Conservation (phyloP, 805 yeast species). For the Wickerhamiella dianesei region DNA sequence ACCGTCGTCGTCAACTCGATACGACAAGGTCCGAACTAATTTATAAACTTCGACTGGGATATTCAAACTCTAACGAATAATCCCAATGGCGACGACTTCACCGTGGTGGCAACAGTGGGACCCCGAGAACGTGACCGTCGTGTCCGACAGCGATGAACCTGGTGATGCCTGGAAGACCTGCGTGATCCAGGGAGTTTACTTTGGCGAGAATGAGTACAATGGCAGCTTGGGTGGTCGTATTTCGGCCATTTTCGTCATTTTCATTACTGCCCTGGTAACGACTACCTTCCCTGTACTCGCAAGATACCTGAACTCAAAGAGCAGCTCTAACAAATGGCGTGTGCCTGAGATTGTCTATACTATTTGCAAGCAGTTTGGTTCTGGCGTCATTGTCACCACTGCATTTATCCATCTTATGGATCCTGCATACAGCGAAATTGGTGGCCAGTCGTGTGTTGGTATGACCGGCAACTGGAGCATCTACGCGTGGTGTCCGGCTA, state of each 20-base stretch:
- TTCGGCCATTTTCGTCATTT: constrained; percentile 49
- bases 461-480: constrained; percentile 34
- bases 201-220: constrained; percentile 30
- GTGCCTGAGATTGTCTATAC: constrained; percentile 25
- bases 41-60: background rate
- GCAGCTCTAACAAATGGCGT: constrained; percentile 11
- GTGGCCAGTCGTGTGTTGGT: constrained; percentile 29
- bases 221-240: constrained; percentile 36
- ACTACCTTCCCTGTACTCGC: constrained; percentile 34
- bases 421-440: constrained; percentile 27
- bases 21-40: background rate
- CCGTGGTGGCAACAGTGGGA: constrained; percentile 20
- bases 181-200: constrained; percentile 31
- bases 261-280: constrained; percentile 33
- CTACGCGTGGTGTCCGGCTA: constrained; percentile 47
- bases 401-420: constrained; percentile 54
- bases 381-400: constrained; percentile 67
- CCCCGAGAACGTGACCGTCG: constrained; percentile 24
- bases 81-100: background rate
- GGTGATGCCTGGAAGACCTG: constrained; percentile 31
- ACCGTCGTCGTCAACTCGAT: too few species aligned
- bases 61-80: background rate
- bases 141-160: constrained; percentile 18
- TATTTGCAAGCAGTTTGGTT: constrained; percentile 41
- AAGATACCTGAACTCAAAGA: constrained; percentile 1